phyloP scores from a whole-genome alignment of 1,139 yeast species.

The Magnusiomyces paraingens region DNA sequence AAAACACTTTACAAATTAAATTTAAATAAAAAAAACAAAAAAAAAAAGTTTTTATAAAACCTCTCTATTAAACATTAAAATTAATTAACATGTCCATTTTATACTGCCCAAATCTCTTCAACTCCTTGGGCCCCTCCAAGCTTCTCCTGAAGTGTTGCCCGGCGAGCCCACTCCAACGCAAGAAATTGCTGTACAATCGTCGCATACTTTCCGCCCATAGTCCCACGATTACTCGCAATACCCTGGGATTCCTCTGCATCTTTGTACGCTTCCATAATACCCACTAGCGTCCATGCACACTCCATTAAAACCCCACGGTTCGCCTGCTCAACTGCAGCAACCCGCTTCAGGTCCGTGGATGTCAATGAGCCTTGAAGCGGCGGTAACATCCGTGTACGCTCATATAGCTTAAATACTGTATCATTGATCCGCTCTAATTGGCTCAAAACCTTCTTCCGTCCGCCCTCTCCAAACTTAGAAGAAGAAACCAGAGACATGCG shows the following conservation, averaged over 20 bases:
- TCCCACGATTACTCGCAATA: background rate
- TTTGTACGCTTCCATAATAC: constrained; percentile 1
- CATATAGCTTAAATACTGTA: constrained; percentile 7
- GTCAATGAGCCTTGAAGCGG: constrained; percentile 7
- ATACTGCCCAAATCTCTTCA: constrained; percentile 8
- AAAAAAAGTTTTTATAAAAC: too few relatives aligned
- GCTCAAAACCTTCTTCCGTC: background rate
- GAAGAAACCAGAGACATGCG: background rate
- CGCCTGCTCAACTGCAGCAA: constrained; percentile 10
- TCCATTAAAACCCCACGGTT: constrained; percentile 11
- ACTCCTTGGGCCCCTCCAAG: constrained; percentile 8
- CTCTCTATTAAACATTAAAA: too few relatives aligned
- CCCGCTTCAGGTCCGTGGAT: constrained; percentile 11
- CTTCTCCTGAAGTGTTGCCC: constrained; percentile 10
- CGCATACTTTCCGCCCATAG: constrained; percentile 3
- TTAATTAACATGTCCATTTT: background rate
- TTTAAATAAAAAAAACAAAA: too few relatives aligned
- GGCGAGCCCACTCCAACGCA: constrained; percentile 12
- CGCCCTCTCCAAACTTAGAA: background rate
- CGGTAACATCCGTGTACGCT: constrained; percentile 6
- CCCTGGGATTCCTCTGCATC: background rate
- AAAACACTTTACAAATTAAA: too few relatives aligned
- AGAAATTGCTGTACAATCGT: constrained; percentile 9
- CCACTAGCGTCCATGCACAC: constrained; percentile 14
- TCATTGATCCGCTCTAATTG: constrained; percentile 6